Evolutionary conservation across 2,329 filamentous ascomycete genomes (phyloP), one percentile per base, ranked within the genome.

Genomic region (Macroventuria anomochaeta): DNA sequence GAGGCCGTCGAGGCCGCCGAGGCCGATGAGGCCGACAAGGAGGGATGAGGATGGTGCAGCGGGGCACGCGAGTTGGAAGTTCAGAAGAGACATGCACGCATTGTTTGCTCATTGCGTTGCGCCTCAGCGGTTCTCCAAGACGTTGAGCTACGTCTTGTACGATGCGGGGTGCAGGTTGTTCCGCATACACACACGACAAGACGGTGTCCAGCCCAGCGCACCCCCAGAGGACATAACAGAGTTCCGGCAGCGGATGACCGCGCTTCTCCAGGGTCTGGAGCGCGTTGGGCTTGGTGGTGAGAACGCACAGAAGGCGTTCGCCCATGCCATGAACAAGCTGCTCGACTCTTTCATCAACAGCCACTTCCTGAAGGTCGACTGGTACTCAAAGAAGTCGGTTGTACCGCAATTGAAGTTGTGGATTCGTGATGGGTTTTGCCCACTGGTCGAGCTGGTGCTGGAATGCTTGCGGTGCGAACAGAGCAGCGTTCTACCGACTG

Each of bases 201-300:
- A 73, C 46, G 66, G 62, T 2, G 17, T 69, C 3, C 57, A 67
- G 37, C 41, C 55, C 10, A 54, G 42, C 25, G 34, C 55, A n/a
- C 49, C 57, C 7, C 58, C 61, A 12, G 62, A 69, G 28, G 46
- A 64, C 15, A 59, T 59, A 1, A 54, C 63, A 3, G 58, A 62
- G 18, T 78, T 82, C 51, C 78, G 80, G 29, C 75, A 79, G 26
- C 80, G 84, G 42, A 74, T 90, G 39, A 72, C 84, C 25, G 69
- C 79, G 33, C 73, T 90, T 15, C 76, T 89, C 2, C 80, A 83
- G 41, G 82, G 84, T 7, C 75, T 92, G 13, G 77, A 82, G 60
- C 80, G 83, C 39, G 84, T 91, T 18, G 89, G 89, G 0, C 76
- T 92, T 15, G 86, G 86, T 1, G 88, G 87, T 21, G 86, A 89